Evolutionary conservation across 176 grass and related monocot genomes (phyloP).

Genomic region (Oryza coarctata): DNA sequence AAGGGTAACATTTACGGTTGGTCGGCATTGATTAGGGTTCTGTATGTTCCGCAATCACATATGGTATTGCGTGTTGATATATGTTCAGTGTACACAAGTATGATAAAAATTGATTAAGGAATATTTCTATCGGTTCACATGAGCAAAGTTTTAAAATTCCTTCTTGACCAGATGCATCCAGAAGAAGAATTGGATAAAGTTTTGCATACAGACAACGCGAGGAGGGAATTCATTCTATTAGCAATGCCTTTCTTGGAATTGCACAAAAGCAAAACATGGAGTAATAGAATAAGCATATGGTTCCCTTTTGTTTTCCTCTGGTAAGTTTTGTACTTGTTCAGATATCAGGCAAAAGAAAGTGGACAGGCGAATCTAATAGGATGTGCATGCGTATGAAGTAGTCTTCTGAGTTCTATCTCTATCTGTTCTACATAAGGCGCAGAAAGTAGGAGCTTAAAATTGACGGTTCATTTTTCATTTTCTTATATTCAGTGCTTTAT

Average conservation of each 20-base stretch:
- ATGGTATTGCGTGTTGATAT: slow-evolving; percentile 38
- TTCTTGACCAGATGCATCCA: slow-evolving; percentile 78
- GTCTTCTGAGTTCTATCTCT: slow-evolving; percentile 33
- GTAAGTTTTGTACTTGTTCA: slow-evolving; percentile 98
- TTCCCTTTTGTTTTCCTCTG: slow-evolving; percentile 93
- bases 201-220: slow-evolving; percentile 57
- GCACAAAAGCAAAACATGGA: slow-evolving; percentile 77
- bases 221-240: slow-evolving; percentile 67
- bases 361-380: slow-evolving; percentile 52
- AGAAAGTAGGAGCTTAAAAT: slow-evolving; percentile 42
- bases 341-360: slow-evolving; percentile 60
- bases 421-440: slow-evolving; percentile 39
- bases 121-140: slow-evolving; percentile 46
- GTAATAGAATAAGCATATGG: slow-evolving; percentile 81
- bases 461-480: slow-evolving; percentile 35
- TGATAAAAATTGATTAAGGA: slow-evolving; percentile 29
- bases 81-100: slow-evolving; percentile 25
- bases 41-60: slow-evolving; percentile 33
- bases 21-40: slow-evolving; percentile 38
- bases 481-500: slow-evolving; percentile 34
- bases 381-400: slow-evolving; percentile 38
- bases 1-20: slow-evolving; percentile 26
- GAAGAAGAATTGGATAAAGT: slow-evolving; percentile 72
- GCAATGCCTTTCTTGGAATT: slow-evolving; percentile 71
- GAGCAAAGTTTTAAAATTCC: slow-evolving; percentile 49